Base-by-base conservation (phyloP, 495 filamentous ascomycete genomes). In the Aspergillus nidulans region DNA sequence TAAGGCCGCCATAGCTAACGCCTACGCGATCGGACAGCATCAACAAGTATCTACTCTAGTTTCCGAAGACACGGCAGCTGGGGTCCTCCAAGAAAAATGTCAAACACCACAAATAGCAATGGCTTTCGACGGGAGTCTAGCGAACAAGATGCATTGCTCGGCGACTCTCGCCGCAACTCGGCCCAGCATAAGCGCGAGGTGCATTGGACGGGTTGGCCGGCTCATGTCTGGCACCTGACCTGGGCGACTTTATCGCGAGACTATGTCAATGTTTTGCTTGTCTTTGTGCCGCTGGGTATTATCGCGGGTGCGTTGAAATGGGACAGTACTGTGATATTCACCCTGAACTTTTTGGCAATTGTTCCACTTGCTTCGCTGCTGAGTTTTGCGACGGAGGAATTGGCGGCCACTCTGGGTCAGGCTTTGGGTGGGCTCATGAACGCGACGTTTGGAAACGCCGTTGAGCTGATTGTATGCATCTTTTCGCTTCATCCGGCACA, bases 371-470 rank as follows among this genome's bases (percentile, higher is more conserved):
- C 94, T 20, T 89, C 92, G 6, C 77, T 98, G 57, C 75, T 98
- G 57, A 95, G 91, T 56, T 96, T 96, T 70, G 94, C 94, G 40
- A 98, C 94, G 1, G 94, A 97, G 74, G 90, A 98, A 69, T 78
- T 98, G 55, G 85, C 90, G 6, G 78, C 80, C 10, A 86, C 87
- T 46, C 78, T 97, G 54, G 94, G 94, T 16, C 87, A 97, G 69
- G 92, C 94, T 0, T 67, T 97, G 30, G 94, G 94, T 38, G 94
- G 94, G 1, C 72, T 98, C 60, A 81, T 97, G 66, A 98, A 98
- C 77, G 94, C 94, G 23, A 95, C 90, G 6, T 96, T 96, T 74
- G 94, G 94, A 38, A 98, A 98, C 78, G 94, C 94, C 0, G 92
- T 97, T n/a, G 94, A 98, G 64, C 72, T 97, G 62, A 98, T 98